Conservation (phyloP, 768 basidiomycete genomes). For the Amyloporia xantha region DNA sequence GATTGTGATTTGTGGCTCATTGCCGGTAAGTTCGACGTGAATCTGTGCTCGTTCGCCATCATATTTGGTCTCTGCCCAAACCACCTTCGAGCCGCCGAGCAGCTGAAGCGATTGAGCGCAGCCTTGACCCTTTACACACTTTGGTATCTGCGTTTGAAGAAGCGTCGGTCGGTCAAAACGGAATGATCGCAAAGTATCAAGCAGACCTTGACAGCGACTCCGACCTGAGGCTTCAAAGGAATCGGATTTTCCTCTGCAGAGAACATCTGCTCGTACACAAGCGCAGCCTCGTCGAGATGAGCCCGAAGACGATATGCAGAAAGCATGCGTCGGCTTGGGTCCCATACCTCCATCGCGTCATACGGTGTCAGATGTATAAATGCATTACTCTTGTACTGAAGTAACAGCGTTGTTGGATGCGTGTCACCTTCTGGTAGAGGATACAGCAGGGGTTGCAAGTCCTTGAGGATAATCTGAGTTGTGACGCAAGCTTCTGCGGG, state of each 20-base stretch:
- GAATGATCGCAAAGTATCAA: neutral
- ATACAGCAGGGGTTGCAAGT: slow-evolving; percentile 74
- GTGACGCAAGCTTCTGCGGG: slow-evolving; percentile 62
- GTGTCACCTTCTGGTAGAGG: slow-evolving; percentile 42
- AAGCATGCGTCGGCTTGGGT: slow-evolving; percentile 48
- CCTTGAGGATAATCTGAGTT: slow-evolving; percentile 85
- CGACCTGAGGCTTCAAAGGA: slow-evolving; percentile 38
- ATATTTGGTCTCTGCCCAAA: slow-evolving; percentile 92
- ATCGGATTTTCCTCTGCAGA: slow-evolving; percentile 24
- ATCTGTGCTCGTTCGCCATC: slow-evolving; percentile 95
- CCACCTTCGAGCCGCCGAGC: slow-evolving; percentile 33
- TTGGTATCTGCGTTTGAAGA: slow-evolving; percentile 50
- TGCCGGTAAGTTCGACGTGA: slow-evolving; percentile 52
- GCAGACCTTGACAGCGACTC: slow-evolving; percentile 55
- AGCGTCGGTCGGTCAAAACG: neutral
- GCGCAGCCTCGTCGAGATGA: slow-evolving; percentile 50
- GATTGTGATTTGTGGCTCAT: slow-evolving; percentile 53
- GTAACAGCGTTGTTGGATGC: slow-evolving; percentile 45
- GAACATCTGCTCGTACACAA: slow-evolving; percentile 25
- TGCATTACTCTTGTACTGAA: slow-evolving; percentile 49
- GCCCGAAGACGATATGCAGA: slow-evolving; percentile 48
- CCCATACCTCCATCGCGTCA: slow-evolving; percentile 70
- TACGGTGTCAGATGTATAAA: slow-evolving; percentile 48
- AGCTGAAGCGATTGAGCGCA: slow-evolving; percentile 47
- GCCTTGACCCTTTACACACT: slow-evolving; percentile 68